A percentile compares a stretch with the other conserved stretches of the same genome.
These are phyloP conservation scores for Zygosaccharomyces bisporus DNA, from an alignment of 805 yeast species.

Conservation along the genomic window DNA sequence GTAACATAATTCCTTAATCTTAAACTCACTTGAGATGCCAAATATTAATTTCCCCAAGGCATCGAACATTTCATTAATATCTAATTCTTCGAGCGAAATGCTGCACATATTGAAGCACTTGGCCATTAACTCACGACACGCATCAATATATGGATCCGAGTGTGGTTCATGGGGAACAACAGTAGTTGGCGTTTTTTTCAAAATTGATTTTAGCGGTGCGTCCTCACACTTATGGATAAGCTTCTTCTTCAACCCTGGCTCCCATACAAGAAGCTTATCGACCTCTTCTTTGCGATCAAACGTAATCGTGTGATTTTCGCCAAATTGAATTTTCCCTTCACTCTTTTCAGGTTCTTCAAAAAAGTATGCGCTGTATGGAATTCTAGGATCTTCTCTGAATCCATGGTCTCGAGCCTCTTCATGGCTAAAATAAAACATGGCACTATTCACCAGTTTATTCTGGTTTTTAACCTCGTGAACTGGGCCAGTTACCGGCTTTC, in stretches of 20 bases:
- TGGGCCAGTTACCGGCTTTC: slow-evolving; percentile 1
- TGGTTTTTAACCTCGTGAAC: slow-evolving; percentile 8
- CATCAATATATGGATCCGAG: slow-evolving; percentile 3
- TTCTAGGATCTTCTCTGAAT: slow-evolving; percentile 1
- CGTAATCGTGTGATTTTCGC: slow-evolving; percentile 7
- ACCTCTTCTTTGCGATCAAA: slow-evolving; percentile 5
- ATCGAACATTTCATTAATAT: slow-evolving; percentile 1
- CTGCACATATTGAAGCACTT: slow-evolving; percentile 11
- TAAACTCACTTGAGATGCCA: slow-evolving; percentile 8
- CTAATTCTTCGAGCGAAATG: slow-evolving; percentile 8
- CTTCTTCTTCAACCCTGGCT: not conserved
- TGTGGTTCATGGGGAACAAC: slow-evolving; percentile 1
- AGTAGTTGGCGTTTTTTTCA: not conserved
- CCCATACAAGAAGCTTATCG: not conserved
- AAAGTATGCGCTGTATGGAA: slow-evolving; percentile 4
- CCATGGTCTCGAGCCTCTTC: slow-evolving; percentile 4
- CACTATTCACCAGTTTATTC: slow-evolving; percentile 8
- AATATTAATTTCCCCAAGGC: slow-evolving; percentile 2
- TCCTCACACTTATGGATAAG: not conserved
- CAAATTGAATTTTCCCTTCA: slow-evolving; percentile 7
- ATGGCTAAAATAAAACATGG: slow-evolving; percentile 4
- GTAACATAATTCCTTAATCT: slow-evolving; percentile 8
- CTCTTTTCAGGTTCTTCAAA: slow-evolving; percentile 6
- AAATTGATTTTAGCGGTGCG: not conserved
- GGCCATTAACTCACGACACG: slow-evolving; percentile 4